Conservation (phyloP, 2,329 filamentous ascomycete species). For the Fusarium succisae region DNA sequence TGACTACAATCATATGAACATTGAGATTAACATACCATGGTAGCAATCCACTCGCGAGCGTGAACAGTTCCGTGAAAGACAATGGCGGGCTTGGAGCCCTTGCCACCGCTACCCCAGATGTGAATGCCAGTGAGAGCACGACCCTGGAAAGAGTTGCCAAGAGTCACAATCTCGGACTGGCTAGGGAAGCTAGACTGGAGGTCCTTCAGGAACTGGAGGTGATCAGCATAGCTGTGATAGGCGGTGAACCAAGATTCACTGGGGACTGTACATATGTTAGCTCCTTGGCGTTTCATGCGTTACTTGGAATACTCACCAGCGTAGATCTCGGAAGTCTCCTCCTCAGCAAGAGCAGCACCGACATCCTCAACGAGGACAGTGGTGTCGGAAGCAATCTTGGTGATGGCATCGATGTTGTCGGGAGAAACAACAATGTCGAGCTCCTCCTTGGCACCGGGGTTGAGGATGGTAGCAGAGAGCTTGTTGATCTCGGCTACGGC, state of each 20-base stretch:
- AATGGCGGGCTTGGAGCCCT: conserved; percentile 30
- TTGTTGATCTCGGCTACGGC: conserved; percentile 19
- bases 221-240: conserved; percentile 29
- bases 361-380: conserved; percentile 33
- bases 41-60: conserved; percentile 31
- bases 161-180: conserved; percentile 19
- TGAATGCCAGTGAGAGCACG: conserved; percentile 26
- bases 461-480: conserved; percentile 25
- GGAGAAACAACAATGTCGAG: conserved; percentile 28
- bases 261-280: neutral
- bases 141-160: conserved; percentile 26
- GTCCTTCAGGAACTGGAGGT: conserved; percentile 25
- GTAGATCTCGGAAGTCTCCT: conserved; percentile 16
- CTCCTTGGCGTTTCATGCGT: neutral
- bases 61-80: conserved; percentile 30
- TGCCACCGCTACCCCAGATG: conserved; percentile 32
- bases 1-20: fast-evolving
- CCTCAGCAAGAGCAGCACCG: conserved; percentile 22
- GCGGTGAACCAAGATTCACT: conserved; percentile 29
- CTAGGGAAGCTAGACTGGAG: conserved; percentile 21
- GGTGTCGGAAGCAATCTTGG: conserved; percentile 11
- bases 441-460: conserved; percentile 21
- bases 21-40: neutral
- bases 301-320: neutral
- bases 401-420: conserved; percentile 25